These are phyloP conservation scores for Pseudoturritis turrita DNA, from an alignment of 345 rosid genomes.

Conservation along the genomic window DNA sequence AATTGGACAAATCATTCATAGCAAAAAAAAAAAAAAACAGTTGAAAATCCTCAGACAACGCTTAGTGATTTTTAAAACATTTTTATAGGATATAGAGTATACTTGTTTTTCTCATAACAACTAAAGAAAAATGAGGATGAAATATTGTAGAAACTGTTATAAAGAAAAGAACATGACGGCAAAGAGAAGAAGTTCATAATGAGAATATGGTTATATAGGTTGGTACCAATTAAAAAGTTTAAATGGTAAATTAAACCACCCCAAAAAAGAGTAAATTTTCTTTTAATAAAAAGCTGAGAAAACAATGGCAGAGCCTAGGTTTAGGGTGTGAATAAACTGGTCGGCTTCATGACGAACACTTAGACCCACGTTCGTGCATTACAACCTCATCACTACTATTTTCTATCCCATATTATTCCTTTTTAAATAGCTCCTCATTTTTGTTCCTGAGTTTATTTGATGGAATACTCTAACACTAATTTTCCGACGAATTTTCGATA, in stretches of 20 bases:
- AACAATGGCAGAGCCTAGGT: background rate
- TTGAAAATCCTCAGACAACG: too few relatives aligned
- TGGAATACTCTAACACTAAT: too few relatives aligned
- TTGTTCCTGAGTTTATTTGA: too few relatives aligned
- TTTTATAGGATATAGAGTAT: too few relatives aligned
- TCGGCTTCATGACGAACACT: slow-evolving; percentile 29
- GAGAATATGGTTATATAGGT: background rate
- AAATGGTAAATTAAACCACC: background rate
- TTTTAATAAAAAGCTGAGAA: too few relatives aligned
- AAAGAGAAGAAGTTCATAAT: background rate
- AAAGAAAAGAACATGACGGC: background rate
- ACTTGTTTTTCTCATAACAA: too few relatives aligned
- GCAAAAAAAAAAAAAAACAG: too few relatives aligned
- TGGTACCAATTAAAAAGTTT: background rate
- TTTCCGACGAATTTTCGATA: too few relatives aligned
- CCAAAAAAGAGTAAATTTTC: background rate
- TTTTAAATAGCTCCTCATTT: background rate
- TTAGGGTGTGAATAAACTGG: slow-evolving; percentile 16
- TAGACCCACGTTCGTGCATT: slow-evolving; percentile 23
- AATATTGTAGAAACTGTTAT: too few relatives aligned
- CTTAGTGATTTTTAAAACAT: too few relatives aligned
- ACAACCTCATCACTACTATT: slow-evolving; percentile 5
- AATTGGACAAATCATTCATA: too few relatives aligned
- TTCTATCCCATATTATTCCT: background rate
- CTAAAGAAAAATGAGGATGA: too few relatives aligned